Base-by-base conservation (phyloP, 495 filamentous ascomycete species). In the Neurospora sp. region DNA sequence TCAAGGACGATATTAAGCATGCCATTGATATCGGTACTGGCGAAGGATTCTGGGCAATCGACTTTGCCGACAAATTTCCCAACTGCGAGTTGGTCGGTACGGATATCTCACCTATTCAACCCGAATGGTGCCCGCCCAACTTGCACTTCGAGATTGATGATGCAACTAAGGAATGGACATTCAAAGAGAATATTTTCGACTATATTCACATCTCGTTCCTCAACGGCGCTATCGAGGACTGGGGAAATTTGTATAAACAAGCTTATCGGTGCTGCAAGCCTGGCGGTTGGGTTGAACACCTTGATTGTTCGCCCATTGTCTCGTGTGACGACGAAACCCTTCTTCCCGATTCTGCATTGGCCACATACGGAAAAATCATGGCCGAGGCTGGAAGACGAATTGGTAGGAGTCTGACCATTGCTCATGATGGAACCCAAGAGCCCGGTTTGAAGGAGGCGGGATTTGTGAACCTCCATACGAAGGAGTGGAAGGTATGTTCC, bases 191-290 rank as follows among this genome's bases (percentile, higher is more conserved):
- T 53, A 71, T 77, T 70, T 92, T 92, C 75, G 91, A 92, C 80
- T 90, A 88, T 73, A 84, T 92, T 69, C 89, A 92, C 79, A 82
- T 88, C 6, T 85, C 88, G 39, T 80, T 83, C 16, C 76, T 91
- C 53, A 84, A 85, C 70, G 88, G 87, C 31, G 83, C 81, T 31
- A 82, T 91, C 68, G 76, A 74, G 18, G 84, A 91, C 75, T 92
- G 89, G 89, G 79, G 81, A 5, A 78, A 73, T 27, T 81, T 82
- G 3, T 80, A 83, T 47, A 31, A 72, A 35, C 74, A 85, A 61
- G 76, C 74, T 8, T 83, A 77, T 71, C 69, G 68, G 3, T 71
- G 75, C 5, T 75, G 82, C 37, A 83, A 82, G 70, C 85, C 85
- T 12, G 85, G 85, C 18, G 82, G 83, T 6, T 81, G 76, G 76